Percentiles rank a stretch among this genome's conserved stretches.
phyloP scores from a whole-genome alignment of 2,329 filamentous ascomycete species.

The Helicocarpus griseus region DNA sequence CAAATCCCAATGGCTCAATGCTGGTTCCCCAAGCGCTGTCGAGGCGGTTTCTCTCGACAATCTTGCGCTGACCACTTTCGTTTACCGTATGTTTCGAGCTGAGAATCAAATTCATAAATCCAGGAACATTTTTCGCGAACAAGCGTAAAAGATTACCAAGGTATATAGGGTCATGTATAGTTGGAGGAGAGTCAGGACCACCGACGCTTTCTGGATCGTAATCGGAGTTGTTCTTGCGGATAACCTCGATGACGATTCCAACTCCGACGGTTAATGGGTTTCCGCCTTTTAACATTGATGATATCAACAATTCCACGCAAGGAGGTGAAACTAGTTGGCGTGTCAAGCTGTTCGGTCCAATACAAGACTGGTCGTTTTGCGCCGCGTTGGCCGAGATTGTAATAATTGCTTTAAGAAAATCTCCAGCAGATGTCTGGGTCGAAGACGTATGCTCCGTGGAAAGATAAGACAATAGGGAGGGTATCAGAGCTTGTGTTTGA shows the following conservation, averaged over 20 bases:
- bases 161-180: conserved; percentile 87
- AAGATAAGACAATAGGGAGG: conserved; percentile 75
- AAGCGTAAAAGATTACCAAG: conserved; percentile 78
- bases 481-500: conserved; percentile 78
- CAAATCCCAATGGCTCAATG: conserved; percentile 91
- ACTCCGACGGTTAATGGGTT: conserved; percentile 94
- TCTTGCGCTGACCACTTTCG: conserved; percentile 43
- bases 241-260: conserved; percentile 95
- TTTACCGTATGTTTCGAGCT: conserved; percentile 54
- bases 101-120: conserved; percentile 86
- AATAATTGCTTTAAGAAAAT: conserved; percentile 97
- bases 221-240: conserved; percentile 98
- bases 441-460: conserved; percentile 76
- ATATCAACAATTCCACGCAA: conserved; percentile 76
- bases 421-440: conserved; percentile 90
- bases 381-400: conserved; percentile 98
- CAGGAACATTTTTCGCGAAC: conserved; percentile 82
- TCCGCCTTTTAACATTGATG: conserved; percentile 84
- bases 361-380: conserved; percentile 97
- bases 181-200: conserved; percentile 68
- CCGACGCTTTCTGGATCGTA: conserved; percentile 89
- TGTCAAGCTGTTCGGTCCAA: conserved; percentile 93
- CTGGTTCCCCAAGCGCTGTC: conserved; percentile 82
- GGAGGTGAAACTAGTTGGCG: conserved; percentile 81
- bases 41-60: conserved; percentile 62